Evolutionary conservation across 345 rosid species (phyloP).

Genomic region (rapeseed (Brassica napus)): Da-Ae NC_063434.1:25386001-25386500

Average conservation of each 20-base stretch:
- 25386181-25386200: not conserved
- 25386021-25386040: too few relatives aligned
- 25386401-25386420: constrained; percentile 23
- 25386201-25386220: not conserved
- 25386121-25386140: too few relatives aligned
- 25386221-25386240: constrained; percentile 33
- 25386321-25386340: constrained; percentile 5
- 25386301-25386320: constrained; percentile 14
- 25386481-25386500: constrained; percentile 26
- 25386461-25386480: constrained; percentile 32
- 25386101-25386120: too few relatives aligned
- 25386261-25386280: constrained; percentile 6
- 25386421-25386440: constrained; percentile 22
- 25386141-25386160: too few relatives aligned
- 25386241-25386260: constrained; percentile 23
- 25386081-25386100: too few relatives aligned
- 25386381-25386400: constrained; percentile 19
- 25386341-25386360: constrained; percentile 25
- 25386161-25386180: too few relatives aligned
- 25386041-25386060: too few relatives aligned
- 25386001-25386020: too few relatives aligned
- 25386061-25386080: too few relatives aligned
- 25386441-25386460: constrained; percentile 25
- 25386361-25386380: constrained; percentile 10
- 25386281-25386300: constrained; percentile 12